A percentile compares a stretch with the other conserved stretches of the same genome.
Conservation (phyloP, 169 alveolate species). For the Ophryocystis elektroscirrha region DNA sequence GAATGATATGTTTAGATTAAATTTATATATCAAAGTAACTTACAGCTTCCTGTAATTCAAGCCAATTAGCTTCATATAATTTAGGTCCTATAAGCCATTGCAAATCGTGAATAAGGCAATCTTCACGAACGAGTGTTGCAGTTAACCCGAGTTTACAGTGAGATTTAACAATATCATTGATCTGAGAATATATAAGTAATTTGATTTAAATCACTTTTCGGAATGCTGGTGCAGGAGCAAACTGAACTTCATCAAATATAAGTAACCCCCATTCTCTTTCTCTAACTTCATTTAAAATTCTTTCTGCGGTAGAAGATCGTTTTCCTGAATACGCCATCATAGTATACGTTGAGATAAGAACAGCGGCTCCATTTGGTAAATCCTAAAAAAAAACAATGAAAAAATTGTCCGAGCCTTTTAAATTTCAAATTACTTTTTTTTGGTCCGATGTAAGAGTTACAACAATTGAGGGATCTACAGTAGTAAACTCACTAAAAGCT, state of each 20-base stretch:
- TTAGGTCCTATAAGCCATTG: conserved; percentile 98
- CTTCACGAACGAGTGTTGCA: conserved; percentile 98
- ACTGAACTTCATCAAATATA: conserved; percentile 93
- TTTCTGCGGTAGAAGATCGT: conserved; percentile 56
- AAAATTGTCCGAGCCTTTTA: conserved; percentile 1
- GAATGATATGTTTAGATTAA: too few relatives aligned
- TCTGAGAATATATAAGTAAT: not conserved
- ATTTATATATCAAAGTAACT: not conserved
- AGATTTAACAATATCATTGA: not conserved
- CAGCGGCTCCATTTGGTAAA: conserved; percentile 61
- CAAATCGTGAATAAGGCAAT: conserved; percentile 75
- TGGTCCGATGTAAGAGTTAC: conserved; percentile 76
- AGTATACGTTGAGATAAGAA: conserved; percentile 76
- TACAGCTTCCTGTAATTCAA: conserved; percentile 66
- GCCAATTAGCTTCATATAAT: conserved; percentile 97
- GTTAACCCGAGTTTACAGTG: conserved; percentile 70
- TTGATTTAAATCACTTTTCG: conserved; percentile 46
- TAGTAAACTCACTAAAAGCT: conserved; percentile 60
- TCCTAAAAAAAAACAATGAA: conserved; percentile 4
- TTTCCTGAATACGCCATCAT: conserved; percentile 72
- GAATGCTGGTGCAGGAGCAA: conserved; percentile 92
- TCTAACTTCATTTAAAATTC: conserved; percentile 51
- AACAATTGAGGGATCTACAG: conserved; percentile 52
- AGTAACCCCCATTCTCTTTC: conserved; percentile 89
- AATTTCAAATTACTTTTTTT: conserved; percentile 37